phyloP scores from a whole-genome alignment of 768 basidiomycete genomes.

The Artomyces pyxidatus region DNA sequence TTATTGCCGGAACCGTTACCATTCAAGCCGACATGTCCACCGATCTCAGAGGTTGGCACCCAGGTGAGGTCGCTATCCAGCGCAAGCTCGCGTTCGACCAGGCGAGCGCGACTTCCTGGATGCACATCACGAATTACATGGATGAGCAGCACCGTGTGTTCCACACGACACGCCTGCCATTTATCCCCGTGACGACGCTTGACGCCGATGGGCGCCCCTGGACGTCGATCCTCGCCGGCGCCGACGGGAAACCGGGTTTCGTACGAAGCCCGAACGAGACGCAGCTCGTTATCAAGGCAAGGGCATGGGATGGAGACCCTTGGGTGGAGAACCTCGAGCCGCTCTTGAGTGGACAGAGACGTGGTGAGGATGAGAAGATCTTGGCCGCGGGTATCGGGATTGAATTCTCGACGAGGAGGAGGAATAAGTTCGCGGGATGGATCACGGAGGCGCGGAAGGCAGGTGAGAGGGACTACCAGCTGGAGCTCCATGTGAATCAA shows the following conservation, averaged over 20 bases:
- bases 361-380: constrained; percentile 9
- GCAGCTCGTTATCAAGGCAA: constrained; percentile 31
- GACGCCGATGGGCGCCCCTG: constrained; percentile 47
- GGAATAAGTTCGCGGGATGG: constrained; percentile 56
- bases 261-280: constrained; percentile 28
- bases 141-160: constrained; percentile 42
- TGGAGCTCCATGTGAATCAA: constrained; percentile 44
- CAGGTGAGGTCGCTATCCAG: constrained; percentile 45
- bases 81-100: constrained; percentile 35
- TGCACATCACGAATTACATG: constrained; percentile 36
- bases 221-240: constrained; percentile 45
- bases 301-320: constrained; percentile 50
- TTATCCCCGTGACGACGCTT: constrained; percentile 49
- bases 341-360: neutral
- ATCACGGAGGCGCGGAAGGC: constrained; percentile 27
- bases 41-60: constrained; percentile 28
- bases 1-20: too few species aligned
- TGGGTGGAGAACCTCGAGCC: constrained; percentile 27
- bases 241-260: constrained; percentile 40
- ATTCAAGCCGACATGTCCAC: too few species aligned
- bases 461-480: constrained; percentile 20
- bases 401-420: constrained; percentile 45
- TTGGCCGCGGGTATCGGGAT: constrained; percentile 53
- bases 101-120: constrained; percentile 30
- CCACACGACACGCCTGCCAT: constrained; percentile 25